phyloP scores from a whole-genome alignment of 768 basidiomycete species.

The Clitopilus hobsonii region DNA sequence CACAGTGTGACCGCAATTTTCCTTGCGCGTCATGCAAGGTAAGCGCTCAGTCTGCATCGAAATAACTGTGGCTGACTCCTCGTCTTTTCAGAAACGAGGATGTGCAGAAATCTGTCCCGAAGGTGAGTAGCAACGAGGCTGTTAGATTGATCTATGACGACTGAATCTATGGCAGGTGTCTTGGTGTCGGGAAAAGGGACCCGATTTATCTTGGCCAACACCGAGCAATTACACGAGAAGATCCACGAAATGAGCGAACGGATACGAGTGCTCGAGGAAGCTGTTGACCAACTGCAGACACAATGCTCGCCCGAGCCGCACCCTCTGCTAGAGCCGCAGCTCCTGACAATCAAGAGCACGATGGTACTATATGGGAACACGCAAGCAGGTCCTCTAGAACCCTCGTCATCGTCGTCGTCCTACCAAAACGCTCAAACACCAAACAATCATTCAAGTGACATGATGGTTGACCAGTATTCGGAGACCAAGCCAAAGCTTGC shows the following conservation, averaged over 20 bases:
- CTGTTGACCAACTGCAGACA: constrained; percentile 45
- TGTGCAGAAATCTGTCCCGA: constrained; percentile 66
- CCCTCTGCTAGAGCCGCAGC: constrained; percentile 44
- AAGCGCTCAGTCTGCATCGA: constrained; percentile 3
- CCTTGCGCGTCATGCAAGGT: constrained; percentile 44
- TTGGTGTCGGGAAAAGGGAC: constrained; percentile 65
- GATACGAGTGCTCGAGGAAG: constrained; percentile 54
- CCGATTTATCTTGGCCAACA: constrained; percentile 64
- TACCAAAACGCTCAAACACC: too few relatives aligned
- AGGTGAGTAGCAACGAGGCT: constrained; percentile 29
- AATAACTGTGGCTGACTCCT: neutral
- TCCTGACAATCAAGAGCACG: constrained; percentile 53
- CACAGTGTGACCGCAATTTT: constrained; percentile 47
- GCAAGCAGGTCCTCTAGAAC: constrained; percentile 16
- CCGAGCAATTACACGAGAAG: constrained; percentile 59
- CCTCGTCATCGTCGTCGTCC: neutral
- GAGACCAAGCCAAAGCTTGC: constrained; percentile 7
- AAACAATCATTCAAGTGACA: constrained; percentile 8
- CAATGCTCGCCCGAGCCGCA: constrained; percentile 49
- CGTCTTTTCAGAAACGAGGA: constrained; percentile 46
- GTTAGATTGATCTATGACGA: neutral
- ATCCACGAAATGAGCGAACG: constrained; percentile 66
- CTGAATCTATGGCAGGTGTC: constrained; percentile 35
- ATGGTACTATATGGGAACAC: constrained; percentile 41
- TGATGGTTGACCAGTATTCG: constrained; percentile 15